These are phyloP conservation scores for Leptographium flavum DNA, from an alignment of 2,329 filamentous ascomycete genomes.

Conservation along the genomic window DNA sequence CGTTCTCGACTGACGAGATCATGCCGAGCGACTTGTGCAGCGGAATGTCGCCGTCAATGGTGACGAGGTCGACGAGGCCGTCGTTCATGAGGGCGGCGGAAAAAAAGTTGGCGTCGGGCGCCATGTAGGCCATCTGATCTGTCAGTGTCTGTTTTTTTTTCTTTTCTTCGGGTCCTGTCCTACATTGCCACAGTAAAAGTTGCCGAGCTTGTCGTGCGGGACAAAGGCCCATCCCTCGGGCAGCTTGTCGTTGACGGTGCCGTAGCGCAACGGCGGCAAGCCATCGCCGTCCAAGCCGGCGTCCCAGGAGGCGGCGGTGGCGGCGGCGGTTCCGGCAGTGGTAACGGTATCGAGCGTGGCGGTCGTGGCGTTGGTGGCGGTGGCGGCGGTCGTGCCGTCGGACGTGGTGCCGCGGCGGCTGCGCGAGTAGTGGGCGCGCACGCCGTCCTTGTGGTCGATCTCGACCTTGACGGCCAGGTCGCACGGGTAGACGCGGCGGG, in stretches of 20 bases:
- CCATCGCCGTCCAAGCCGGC: slow-evolving; percentile 14
- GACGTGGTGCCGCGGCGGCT: neutral
- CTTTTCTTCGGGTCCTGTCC: no score
- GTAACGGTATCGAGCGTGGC: neutral
- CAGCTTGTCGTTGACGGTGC: slow-evolving; percentile 63
- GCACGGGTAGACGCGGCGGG: slow-evolving; percentile 71
- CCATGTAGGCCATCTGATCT: slow-evolving; percentile 73
- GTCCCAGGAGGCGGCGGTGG: neutral
- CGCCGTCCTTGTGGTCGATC: slow-evolving; percentile 56
- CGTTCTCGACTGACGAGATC: slow-evolving; percentile 56
- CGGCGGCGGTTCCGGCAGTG: neutral
- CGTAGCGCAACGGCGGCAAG: slow-evolving; percentile 63
- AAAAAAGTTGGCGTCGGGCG: slow-evolving; percentile 78
- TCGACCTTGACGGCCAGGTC: slow-evolving; percentile 78
- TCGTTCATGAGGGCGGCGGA: slow-evolving; percentile 68
- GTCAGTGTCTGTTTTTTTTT: neutral
- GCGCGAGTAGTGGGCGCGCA: slow-evolving; percentile 54
- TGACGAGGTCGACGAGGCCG: slow-evolving; percentile 73
- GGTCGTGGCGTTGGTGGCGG: neutral
- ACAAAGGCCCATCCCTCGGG: slow-evolving; percentile 64
- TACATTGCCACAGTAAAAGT: slow-evolving; percentile 85
- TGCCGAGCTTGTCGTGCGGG: slow-evolving; percentile 66
- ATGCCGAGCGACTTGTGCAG: slow-evolving; percentile 52
- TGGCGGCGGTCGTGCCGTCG: neutral
- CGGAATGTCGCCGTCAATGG: slow-evolving; percentile 61